Evolutionary conservation across 768 basidiomycete species (phyloP).

Genomic region (Leccinum pellstonianum): DNA sequence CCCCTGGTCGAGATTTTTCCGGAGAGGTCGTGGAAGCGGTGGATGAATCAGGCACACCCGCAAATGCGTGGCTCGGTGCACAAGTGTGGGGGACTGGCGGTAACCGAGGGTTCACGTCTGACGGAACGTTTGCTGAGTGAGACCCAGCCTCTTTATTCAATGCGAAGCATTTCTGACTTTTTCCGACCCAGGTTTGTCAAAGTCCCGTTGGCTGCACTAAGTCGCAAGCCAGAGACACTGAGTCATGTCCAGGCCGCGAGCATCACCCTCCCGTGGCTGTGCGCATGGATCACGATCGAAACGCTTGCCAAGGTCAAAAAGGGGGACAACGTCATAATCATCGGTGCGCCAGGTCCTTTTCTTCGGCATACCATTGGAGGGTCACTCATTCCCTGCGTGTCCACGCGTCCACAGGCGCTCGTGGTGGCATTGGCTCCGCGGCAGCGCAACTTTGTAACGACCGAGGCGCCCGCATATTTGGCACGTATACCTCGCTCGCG

Average conservation of each 20-base stretch:
- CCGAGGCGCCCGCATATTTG: slow-evolving; percentile 33
- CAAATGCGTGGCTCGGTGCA: slow-evolving; percentile 26
- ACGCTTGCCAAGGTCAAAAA: slow-evolving; percentile 33
- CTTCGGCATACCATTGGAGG: not conserved
- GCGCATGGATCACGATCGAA: slow-evolving; percentile 38
- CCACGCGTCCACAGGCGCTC: slow-evolving; percentile 24
- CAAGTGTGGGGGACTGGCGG: slow-evolving; percentile 37
- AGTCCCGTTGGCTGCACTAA: slow-evolving; percentile 29
- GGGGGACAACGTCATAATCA: slow-evolving; percentile 35
- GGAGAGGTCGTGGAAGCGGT: slow-evolving; percentile 35
- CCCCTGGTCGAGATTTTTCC: slow-evolving; percentile 34
- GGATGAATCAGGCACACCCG: slow-evolving; percentile 21
- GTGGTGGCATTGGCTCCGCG: slow-evolving; percentile 36
- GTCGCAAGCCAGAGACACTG: slow-evolving; percentile 30
- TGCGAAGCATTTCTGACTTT: not conserved
- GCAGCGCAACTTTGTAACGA: slow-evolving; percentile 34
- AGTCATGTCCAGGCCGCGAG: slow-evolving; percentile 30
- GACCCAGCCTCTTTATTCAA: not conserved
- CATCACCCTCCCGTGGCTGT: slow-evolving; percentile 36
- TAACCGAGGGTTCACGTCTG: slow-evolving; percentile 31
- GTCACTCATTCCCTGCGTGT: not conserved
- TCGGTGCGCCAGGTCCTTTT: slow-evolving; percentile 17
- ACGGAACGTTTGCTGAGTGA: slow-evolving; percentile 37
- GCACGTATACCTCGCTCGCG: slow-evolving; percentile 34
- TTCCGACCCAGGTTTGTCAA: slow-evolving; percentile 25